These are phyloP conservation scores for Tolypocladium capitatum DNA, from an alignment of 2,329 filamentous ascomycete species.

Conservation along the genomic window DNA sequence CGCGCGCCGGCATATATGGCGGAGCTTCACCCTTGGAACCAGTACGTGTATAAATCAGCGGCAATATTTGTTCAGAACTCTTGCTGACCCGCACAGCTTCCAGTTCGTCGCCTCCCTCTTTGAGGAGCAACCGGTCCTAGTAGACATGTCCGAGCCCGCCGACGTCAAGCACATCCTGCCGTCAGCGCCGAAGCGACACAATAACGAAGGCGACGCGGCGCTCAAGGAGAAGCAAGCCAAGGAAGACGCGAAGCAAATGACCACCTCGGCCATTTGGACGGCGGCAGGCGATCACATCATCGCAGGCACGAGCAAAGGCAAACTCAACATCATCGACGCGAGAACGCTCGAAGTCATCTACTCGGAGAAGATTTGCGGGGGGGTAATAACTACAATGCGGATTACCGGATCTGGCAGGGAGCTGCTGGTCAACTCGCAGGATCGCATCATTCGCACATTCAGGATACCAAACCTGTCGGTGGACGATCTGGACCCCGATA, in stretches of 20 bases:
- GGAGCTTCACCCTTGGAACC: slow-evolving; percentile 82
- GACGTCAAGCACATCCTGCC: slow-evolving; percentile 67
- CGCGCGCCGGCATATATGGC: slow-evolving; percentile 91
- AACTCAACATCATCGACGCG: slow-evolving; percentile 87
- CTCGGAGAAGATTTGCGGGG: slow-evolving; percentile 76
- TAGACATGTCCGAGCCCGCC: slow-evolving; percentile 60
- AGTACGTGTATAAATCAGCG: slow-evolving; percentile 34
- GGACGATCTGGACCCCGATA: slow-evolving; percentile 64
- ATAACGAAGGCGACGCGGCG: slow-evolving; percentile 55
- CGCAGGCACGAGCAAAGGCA: slow-evolving; percentile 87
- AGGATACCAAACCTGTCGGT: slow-evolving; percentile 66
- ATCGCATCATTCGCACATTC: slow-evolving; percentile 89
- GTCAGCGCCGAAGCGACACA: slow-evolving; percentile 65
- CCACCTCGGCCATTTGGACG: slow-evolving; percentile 84
- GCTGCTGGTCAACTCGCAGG: slow-evolving; percentile 82
- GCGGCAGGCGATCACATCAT: slow-evolving; percentile 77
- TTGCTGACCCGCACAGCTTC: slow-evolving; percentile 37
- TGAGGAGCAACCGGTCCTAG: slow-evolving; percentile 81
- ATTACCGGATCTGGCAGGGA: slow-evolving; percentile 73
- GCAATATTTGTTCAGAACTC: background rate
- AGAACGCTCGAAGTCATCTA: slow-evolving; percentile 71
- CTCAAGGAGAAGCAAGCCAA: slow-evolving; percentile 73
- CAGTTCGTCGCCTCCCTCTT: slow-evolving; percentile 86
- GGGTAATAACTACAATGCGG: slow-evolving; percentile 77
- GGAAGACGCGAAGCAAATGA: slow-evolving; percentile 89